Percentiles rank a stretch among this genome's conserved stretches.
phyloP scores from a whole-genome alignment of 1,284 basidiomycete genomes.

The Dichomitus squalens region DNA sequence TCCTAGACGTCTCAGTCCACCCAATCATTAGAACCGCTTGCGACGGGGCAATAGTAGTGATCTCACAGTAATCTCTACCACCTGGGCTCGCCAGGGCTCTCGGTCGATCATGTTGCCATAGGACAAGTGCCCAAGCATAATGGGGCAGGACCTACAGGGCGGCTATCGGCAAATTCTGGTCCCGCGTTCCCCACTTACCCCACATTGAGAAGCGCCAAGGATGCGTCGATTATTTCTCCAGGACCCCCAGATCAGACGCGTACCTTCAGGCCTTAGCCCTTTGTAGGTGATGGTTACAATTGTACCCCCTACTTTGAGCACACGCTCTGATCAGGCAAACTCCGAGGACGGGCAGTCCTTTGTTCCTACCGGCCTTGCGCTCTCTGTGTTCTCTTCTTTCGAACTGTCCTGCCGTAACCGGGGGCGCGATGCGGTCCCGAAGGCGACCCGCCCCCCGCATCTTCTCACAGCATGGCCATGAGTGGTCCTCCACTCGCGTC shows the following conservation, averaged over 20 bases:
- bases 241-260: neutral
- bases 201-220: neutral
- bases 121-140: too few relatives aligned
- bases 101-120: too few relatives aligned
- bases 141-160: too few relatives aligned
- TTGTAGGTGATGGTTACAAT: neutral
- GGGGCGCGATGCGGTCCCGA: constrained; percentile 21
- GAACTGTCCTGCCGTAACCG: constrained; percentile 4
- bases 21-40: neutral
- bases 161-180: neutral
- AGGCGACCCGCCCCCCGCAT: constrained; percentile 16
- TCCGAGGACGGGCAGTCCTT: neutral
- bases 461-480: neutral
- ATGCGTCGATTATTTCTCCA: too few relatives aligned
- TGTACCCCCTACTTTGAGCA: neutral
- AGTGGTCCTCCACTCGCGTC: neutral
- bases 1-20: neutral
- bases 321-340: too few relatives aligned
- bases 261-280: neutral
- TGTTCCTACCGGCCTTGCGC: constrained; percentile 2
- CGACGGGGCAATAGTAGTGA: neutral
- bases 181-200: constrained; percentile 2
- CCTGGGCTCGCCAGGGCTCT: too few relatives aligned
- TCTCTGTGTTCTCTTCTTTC: constrained; percentile 1
- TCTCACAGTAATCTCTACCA: neutral